Percentiles rank a stretch among this genome's conserved stretches.
phyloP scores from a whole-genome alignment of 768 basidiomycete species.

The Leucocoprinus sp. region DNA sequence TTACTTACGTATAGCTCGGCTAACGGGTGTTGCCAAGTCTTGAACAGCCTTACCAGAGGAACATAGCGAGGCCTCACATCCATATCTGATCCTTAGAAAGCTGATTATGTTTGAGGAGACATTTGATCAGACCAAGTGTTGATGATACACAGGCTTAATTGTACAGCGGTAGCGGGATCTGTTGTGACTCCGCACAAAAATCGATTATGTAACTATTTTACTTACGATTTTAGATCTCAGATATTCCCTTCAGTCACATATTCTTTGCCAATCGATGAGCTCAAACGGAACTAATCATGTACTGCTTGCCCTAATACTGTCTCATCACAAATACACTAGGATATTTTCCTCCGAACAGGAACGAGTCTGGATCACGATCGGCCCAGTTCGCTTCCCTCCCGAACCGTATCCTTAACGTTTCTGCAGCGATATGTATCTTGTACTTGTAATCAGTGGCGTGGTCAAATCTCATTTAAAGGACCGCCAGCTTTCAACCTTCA shows the following conservation, averaged over 20 bases:
- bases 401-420: conserved; percentile 9
- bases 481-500: conserved; percentile 6
- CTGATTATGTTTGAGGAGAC: conserved; percentile 9
- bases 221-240: conserved; percentile 7
- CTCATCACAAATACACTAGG: conserved; percentile 10
- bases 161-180: background rate
- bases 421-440: conserved; percentile 4
- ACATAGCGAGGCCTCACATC: background rate
- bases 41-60: conserved; percentile 8
- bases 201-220: background rate
- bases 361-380: conserved; percentile 4
- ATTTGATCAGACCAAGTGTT: background rate
- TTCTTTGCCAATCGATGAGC: conserved; percentile 7
- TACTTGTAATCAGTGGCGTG: conserved; percentile 11
- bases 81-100: conserved; percentile 2
- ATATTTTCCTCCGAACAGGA: conserved; percentile 7
- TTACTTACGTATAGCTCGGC: conserved; percentile 9
- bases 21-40: conserved; percentile 9
- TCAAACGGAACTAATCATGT: conserved; percentile 10
- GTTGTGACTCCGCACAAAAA: background rate
- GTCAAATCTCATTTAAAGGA: conserved; percentile 19
- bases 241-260: conserved; percentile 6
- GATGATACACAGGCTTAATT: background rate
- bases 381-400: conserved; percentile 6
- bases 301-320: conserved; percentile 5